These are phyloP conservation scores for Gossypium rotundifolium DNA, from an alignment of 345 rosid species.

Conservation along the genomic window DNA sequence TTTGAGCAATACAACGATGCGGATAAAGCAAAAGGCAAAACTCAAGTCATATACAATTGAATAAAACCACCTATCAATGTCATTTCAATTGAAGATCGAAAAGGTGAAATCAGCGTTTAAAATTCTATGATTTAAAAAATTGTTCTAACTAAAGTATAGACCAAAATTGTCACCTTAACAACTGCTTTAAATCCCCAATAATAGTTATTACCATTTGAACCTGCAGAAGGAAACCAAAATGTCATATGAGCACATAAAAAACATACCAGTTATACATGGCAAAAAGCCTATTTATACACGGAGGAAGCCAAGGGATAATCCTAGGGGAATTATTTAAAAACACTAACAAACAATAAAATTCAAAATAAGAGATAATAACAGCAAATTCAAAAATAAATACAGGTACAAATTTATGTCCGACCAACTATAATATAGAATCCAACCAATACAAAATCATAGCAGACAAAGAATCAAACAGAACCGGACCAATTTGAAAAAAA, in stretches of 20 bases:
- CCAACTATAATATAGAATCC: no score
- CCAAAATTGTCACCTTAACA: constrained; percentile 27
- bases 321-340: no score
- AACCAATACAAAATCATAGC: no score
- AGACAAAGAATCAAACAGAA: no score
- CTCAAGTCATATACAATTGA: constrained; percentile 22
- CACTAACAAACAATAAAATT: no score
- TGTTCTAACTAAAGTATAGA: constrained; percentile 16
- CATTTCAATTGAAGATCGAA: constrained; percentile 1
- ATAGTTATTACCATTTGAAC: constrained; percentile 16
- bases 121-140: constrained; percentile 20
- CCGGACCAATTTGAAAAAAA: no score
- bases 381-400: no score
- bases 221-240: constrained; percentile 20
- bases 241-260: constrained; percentile 3
- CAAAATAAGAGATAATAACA: no score
- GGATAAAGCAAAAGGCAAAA: background rate
- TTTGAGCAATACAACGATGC: constrained; percentile 7
- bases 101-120: background rate
- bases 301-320: no score
- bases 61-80: constrained; percentile 18
- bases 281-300: no score
- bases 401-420: no score
- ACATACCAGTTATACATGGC: background rate
- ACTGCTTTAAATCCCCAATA: constrained; percentile 2